Evolutionary conservation across 1,284 basidiomycete species (phyloP), one percentile per base, ranked within the genome.

Genomic region (Naganishia albida): DNA sequence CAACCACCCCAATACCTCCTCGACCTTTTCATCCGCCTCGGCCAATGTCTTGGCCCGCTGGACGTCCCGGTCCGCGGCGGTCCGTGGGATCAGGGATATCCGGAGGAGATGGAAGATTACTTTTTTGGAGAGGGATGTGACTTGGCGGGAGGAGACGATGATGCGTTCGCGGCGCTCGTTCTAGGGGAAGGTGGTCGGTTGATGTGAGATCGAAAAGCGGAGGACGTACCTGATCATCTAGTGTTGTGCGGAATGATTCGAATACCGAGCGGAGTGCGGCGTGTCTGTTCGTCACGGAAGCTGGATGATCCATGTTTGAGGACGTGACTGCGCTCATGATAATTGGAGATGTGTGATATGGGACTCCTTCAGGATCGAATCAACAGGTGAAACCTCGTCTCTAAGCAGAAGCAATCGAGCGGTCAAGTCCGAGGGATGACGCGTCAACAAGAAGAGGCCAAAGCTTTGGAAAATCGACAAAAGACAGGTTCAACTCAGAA

Each of bases 31-130:
- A 49, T 83, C 82, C 0, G 85, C 90, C 59, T 86, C 83, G 2
- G 80, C 75, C 2, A 79, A 20, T 34, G 74, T 73, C 70, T 75
- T 76, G 3, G 54, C 0, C 68, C 71, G 16, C 72, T 78, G 28
- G 83, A 81, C 81, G 70, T 85, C 86, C 68, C 84, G 82, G 63
- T 85, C 81, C 23, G 44, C 42, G 23, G 52, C 54, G 12, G 63
- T 38, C 4, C 55, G 30, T 18, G 67, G 63, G 25, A 65, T 40
- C 25, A 68, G 62, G 3, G 68, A 67, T 64, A 87, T 82, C 48
- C 93, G 88, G 74, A 97, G 95, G 3, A 98, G 83, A 54, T 92
- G 87, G 74, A 98, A 98, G 69, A 99, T 98, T 73, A 88, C 83
- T 78, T 92, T 94, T 78, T 99, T 99, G 52, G 93, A 93, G n/a